Percentiles rank a stretch among this genome's conserved stretches.
phyloP scores from a whole-genome alignment of 768 basidiomycete genomes.

The Tricholoma furcatifolium region DNA sequence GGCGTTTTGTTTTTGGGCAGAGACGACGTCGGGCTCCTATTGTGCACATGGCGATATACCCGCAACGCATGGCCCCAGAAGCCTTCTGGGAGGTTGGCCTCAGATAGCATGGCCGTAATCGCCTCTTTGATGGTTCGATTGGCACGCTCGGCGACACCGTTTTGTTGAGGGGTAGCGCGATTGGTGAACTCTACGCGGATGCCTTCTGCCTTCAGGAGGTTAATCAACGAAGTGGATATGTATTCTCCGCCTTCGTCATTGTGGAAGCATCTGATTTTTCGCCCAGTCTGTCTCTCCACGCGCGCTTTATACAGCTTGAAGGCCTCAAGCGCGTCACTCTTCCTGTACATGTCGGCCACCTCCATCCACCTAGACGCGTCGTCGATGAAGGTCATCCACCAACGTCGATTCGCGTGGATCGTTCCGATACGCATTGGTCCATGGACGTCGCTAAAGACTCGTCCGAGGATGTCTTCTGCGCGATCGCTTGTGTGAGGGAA shows the following conservation, averaged over 20 bases:
- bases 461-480: background rate
- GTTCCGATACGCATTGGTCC: background rate
- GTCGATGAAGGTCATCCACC: conserved; percentile 7
- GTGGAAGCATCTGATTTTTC: conserved; percentile 22
- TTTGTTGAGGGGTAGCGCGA: conserved; percentile 35
- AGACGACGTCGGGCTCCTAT: no score
- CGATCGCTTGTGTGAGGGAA: background rate
- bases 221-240: conserved; percentile 20
- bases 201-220: conserved; percentile 22
- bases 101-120: no score
- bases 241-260: conserved; percentile 38
- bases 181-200: conserved; percentile 22
- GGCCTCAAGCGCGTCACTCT: conserved; percentile 16
- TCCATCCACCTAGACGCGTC: no score
- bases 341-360: conserved; percentile 15
- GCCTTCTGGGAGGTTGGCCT: no score
- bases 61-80: no score
- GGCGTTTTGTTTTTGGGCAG: no score
- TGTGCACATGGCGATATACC: no score
- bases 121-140: conserved; percentile 35
- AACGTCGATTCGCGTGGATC: background rate
- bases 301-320: conserved; percentile 33
- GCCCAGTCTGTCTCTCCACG: conserved; percentile 28
- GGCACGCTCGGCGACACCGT: conserved; percentile 39
- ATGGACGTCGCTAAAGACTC: no score